These are phyloP conservation scores for Calonectria naviculata DNA, from an alignment of 2,329 filamentous ascomycete species.

Conservation along the genomic window DNA sequence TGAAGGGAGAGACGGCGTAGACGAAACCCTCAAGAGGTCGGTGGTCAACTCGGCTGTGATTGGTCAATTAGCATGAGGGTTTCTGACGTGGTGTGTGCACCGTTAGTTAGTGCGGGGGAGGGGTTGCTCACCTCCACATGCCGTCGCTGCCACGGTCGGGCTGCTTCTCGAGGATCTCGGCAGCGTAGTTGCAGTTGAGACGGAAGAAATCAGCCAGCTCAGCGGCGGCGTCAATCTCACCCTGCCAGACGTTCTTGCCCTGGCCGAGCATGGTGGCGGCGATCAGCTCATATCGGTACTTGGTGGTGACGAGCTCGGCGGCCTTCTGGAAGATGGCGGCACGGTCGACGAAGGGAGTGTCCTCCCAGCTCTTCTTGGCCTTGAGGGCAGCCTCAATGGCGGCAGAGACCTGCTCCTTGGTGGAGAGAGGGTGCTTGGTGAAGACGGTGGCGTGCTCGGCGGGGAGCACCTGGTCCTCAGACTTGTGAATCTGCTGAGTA, in stretches of 20 bases:
- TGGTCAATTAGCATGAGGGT: not conserved
- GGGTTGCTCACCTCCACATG: conserved; percentile 41
- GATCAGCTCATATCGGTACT: conserved; percentile 97
- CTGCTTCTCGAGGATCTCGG: conserved; percentile 50
- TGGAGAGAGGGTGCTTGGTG: conserved; percentile 48
- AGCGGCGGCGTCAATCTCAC: conserved; percentile 94
- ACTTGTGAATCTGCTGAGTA: conserved; percentile 38
- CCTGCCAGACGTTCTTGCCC: conserved; percentile 98
- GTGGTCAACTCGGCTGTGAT: conserved; percentile 82
- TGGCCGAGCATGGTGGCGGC: conserved; percentile 95
- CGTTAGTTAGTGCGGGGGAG: not conserved
- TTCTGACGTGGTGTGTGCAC: not conserved
- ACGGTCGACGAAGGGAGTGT: conserved; percentile 87
- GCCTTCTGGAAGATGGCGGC: conserved; percentile 96
- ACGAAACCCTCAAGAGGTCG: conserved; percentile 95
- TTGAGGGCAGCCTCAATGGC: conserved; percentile 87
- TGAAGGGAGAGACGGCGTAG: conserved; percentile 93
- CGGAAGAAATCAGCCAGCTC: conserved; percentile 93
- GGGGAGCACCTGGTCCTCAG: conserved; percentile 46
- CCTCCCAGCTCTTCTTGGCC: conserved; percentile 87
- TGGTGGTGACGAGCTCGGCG: conserved; percentile 86
- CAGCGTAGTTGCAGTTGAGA: conserved; percentile 93
- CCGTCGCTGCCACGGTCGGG: conserved; percentile 44
- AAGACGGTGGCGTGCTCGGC: conserved; percentile 48
- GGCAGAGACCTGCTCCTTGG: conserved; percentile 43